Base-by-base conservation (phyloP, 2,329 filamentous ascomycete species). In the Xylaria multiplex region DNA sequence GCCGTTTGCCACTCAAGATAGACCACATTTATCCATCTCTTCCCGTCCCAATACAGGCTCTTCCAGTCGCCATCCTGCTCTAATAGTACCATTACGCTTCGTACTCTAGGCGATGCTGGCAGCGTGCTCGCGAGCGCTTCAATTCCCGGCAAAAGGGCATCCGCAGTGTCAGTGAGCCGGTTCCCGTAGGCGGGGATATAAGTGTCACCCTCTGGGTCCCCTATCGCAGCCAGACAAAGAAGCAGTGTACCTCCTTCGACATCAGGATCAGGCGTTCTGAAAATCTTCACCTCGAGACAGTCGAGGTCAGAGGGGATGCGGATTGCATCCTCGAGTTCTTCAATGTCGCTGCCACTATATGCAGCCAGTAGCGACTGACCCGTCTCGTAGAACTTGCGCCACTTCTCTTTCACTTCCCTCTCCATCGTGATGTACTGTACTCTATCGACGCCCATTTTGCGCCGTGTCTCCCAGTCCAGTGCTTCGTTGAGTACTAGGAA, bases 1-100 rank as follows among this genome's bases (percentile, higher is more conserved):
- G 66, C 54, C 5, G 69, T 69, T 58, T 73, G 71, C 69, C 69
- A 72, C 58, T 72, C 71, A 11, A 72, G 49, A 53, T 65, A 73
- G n/a, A 68, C 48, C 52, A 73, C 22, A 22, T 73, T 73, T 16
- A 74, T 60, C 70, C 68, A 72, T 14, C 70, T 62, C 43, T 52
- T 69, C 0, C 70, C 69, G 14, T 73, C 70, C 32, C 59, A 74
- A 32, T 73, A 71, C 9, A 73, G 5, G 49, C 64, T 64, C 46
- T 69, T 67, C 67, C 69, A 72, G 27, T 60, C 52, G 2, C 64
- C 67, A 6, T 65, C 62, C 2, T 62, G 48, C 50, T 70, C 42
- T 6, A 70, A 24, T 4, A 74, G 8, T 35, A 71, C 7, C n/a
- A 71, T 27, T 3, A 19, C 56, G 19, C 65, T 61, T 43, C 65